Conservation (phyloP, 805 yeast genomes). For the Zygosaccharomyces bailii region DNA sequence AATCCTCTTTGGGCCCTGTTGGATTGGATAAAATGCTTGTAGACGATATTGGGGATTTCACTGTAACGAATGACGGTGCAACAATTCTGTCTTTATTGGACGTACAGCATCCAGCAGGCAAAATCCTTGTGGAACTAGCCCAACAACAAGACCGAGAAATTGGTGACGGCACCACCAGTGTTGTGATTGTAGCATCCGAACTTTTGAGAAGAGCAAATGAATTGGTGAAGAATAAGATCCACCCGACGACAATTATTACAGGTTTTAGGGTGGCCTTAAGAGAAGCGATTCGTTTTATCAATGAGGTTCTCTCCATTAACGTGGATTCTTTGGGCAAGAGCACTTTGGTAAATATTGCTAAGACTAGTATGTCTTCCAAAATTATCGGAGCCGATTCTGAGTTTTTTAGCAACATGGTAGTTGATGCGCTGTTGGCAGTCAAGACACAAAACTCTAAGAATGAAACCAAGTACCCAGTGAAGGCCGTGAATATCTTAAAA, state of each 20-base stretch:
- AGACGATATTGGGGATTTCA: slow-evolving; percentile 98
- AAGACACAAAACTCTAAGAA: slow-evolving; percentile 86
- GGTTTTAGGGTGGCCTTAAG: slow-evolving; percentile 92
- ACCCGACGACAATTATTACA: slow-evolving; percentile 96
- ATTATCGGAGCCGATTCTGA: slow-evolving; percentile 92
- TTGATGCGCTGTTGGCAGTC: slow-evolving; percentile 92
- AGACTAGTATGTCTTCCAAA: slow-evolving; percentile 95
- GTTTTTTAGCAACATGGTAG: slow-evolving; percentile 85
- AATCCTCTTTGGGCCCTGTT: slow-evolving; percentile 95
- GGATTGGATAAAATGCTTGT: slow-evolving; percentile 98
- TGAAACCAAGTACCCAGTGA: slow-evolving; percentile 89
- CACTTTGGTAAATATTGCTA: slow-evolving; percentile 84
- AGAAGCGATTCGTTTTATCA: slow-evolving; percentile 84
- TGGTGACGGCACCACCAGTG: slow-evolving; percentile 98
- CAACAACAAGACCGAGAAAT: slow-evolving; percentile 99
- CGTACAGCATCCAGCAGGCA: slow-evolving; percentile 99
- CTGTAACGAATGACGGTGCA: slow-evolving; percentile 98
- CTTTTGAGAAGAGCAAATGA: slow-evolving; percentile 89
- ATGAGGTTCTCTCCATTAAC: slow-evolving; percentile 76
- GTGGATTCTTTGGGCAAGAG: slow-evolving; percentile 81
- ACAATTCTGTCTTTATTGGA: slow-evolving; percentile 86
- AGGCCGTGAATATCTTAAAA: slow-evolving; percentile 92
- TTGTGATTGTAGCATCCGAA: slow-evolving; percentile 93
- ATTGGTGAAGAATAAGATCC: slow-evolving; percentile 86
- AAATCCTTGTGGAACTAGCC: slow-evolving; percentile 92